A percentile compares a stretch with the other conserved stretches of the same genome.
Conservation (phyloP, 179 eudicot genomes). For the Beta corolliflora region DNA sequence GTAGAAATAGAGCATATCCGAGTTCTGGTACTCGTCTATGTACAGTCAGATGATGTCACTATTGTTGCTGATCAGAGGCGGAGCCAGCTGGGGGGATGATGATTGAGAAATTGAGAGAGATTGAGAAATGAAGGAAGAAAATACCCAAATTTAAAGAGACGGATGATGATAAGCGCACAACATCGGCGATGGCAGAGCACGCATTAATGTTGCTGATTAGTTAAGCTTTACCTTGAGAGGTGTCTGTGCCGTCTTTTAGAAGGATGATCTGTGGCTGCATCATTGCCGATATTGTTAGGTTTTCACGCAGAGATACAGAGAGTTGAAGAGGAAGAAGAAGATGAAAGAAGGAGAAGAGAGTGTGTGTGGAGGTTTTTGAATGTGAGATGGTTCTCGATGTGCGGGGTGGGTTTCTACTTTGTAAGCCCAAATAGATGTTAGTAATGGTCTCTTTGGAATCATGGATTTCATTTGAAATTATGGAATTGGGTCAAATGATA, state of each 20-base stretch:
- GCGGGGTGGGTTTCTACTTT: too few species aligned
- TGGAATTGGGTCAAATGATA: too few species aligned
- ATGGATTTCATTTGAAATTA: too few species aligned
- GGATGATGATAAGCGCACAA: conserved; percentile 42
- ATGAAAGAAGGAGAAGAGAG: not conserved
- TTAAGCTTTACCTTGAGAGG: conserved; percentile 94
- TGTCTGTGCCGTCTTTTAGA: conserved; percentile 93
- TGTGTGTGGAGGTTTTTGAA: not conserved
- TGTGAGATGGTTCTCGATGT: too few species aligned
- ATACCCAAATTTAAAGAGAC: too few species aligned
- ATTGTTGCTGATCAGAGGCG: not conserved
- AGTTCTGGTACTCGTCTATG: not conserved
- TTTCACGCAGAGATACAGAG: not conserved
- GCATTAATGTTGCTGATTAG: conserved; percentile 93
- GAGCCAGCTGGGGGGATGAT: too few species aligned
- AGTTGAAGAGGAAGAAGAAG: not conserved
- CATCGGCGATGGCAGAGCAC: conserved; percentile 78
- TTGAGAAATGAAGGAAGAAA: too few species aligned
- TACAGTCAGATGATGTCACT: not conserved
- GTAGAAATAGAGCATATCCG: not conserved
- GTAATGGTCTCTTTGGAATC: too few species aligned
- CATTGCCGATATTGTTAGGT: conserved; percentile 46
- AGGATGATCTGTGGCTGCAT: conserved; percentile 94
- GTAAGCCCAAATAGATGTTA: too few species aligned
- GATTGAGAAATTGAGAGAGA: conserved; percentile 30